Evolutionary conservation across 148 eudicot genomes (phyloP).

Genomic region (Rhododendron simsii): DNA sequence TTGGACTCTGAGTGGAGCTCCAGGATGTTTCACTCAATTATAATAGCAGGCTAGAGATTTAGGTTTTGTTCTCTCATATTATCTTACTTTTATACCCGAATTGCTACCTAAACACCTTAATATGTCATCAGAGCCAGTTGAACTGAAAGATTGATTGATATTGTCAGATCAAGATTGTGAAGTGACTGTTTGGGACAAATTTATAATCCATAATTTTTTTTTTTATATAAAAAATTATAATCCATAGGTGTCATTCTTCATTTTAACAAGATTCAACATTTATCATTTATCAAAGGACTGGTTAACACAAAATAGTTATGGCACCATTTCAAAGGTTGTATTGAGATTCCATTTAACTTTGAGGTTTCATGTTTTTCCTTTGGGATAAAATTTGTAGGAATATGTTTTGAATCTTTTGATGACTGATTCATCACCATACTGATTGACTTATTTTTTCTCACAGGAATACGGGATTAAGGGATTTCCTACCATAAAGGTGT

Average conservation of each 20-base stretch:
- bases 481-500: constrained; percentile 93
- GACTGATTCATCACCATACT: background rate
- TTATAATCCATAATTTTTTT: background rate
- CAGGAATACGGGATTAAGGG: constrained; percentile 95
- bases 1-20: background rate
- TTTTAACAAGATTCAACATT: background rate
- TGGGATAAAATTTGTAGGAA: background rate
- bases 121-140: background rate
- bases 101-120: background rate
- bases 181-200: background rate
- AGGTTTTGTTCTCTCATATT: background rate
- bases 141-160: background rate
- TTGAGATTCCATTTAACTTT: background rate
- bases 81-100: background rate
- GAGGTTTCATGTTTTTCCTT: background rate
- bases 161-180: background rate
- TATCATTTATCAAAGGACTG: background rate
- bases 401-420: background rate
- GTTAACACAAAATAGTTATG: background rate
- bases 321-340: background rate
- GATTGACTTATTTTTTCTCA: constrained; percentile 13
- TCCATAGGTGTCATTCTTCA: background rate
- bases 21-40: background rate
- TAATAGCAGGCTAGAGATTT: background rate
- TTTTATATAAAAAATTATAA: too few relatives aligned